Base-by-base conservation (phyloP, 257 asterid species). In the Avicennia marina region DNA sequence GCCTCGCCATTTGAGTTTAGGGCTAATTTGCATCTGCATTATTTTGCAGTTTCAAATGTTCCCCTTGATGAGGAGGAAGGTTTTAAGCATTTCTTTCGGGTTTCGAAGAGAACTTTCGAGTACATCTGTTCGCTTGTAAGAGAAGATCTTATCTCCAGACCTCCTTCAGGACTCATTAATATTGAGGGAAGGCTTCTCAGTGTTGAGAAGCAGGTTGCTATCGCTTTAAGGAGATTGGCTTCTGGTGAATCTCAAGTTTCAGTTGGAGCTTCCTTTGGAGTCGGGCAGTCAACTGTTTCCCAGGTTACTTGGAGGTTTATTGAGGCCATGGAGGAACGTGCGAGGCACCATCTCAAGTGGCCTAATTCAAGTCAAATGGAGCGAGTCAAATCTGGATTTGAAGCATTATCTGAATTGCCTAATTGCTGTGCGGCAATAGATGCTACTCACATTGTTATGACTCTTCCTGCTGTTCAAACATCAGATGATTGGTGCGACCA, bases 201-300 rank as follows among this genome's bases (percentile, higher is more conserved):
- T 62, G 98, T 93, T 45, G 96, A 89, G 68, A 93, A 93, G 79
- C 99, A 89, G 76, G 99, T 84, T 48, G 99, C 97, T 0, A 93
- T 93, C 41, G 99, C 99, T 11, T 33, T 93, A 36, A 74, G 95
- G 66, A 72, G 99, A 48, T 66, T 93, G 52, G 97, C 99, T 47
- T 93, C 99, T 0, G 99, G 97, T 11, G 99, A 93, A 64, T 93
- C 99, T 61, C 99, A 93, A 74, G 96, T 93, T 44, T 89, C 95
- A 0, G 94, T 93, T 6, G 99, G 97, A 56, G 89, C 96, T 40
- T 89, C 99, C 48, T 93, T 93, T 60, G 95, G 95, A 13, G 97
- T 93, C 6, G 97, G 97, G 52, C 97, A 93, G 64, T 93, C 99
- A 9, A 93, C 99, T 0, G 99, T 89, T 47, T 93, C 99, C 31